phyloP scores from a whole-genome alignment of 2,329 filamentous ascomycete species.

The Penicillium glabrum region DNA sequence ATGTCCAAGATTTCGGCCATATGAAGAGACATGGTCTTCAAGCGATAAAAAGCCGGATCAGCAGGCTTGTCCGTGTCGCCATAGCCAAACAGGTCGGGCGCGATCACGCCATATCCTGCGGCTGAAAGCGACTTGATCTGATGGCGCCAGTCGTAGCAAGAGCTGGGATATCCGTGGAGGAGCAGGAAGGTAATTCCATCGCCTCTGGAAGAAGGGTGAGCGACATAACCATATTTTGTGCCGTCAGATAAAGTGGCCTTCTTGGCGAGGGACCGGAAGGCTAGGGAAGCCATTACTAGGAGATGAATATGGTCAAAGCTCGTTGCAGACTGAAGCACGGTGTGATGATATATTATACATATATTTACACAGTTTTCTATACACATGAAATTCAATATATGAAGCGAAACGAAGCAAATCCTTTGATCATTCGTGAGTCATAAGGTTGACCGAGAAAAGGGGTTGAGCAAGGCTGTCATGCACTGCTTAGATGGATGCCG shows the following conservation, averaged over 20 bases:
- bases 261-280: not conserved
- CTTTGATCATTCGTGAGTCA: too few relatives aligned
- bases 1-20: not conserved
- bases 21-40: not conserved
- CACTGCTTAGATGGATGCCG: too few relatives aligned
- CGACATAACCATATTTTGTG: not conserved
- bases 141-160: not conserved
- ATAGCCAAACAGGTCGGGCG: not conserved
- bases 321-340: not conserved
- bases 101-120: not conserved
- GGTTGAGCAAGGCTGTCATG: too few relatives aligned
- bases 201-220: not conserved
- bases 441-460: too few relatives aligned
- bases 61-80: not conserved
- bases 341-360: not conserved
- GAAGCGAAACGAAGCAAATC: too few relatives aligned
- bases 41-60: not conserved
- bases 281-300: not conserved
- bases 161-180: not conserved
- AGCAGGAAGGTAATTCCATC: not conserved
- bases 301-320: not conserved
- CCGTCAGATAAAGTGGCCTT: not conserved
- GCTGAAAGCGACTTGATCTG: not conserved
- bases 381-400: not conserved
- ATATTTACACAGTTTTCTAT: too few relatives aligned